phyloP scores from a whole-genome alignment of 2,329 filamentous ascomycete genomes.

The Monilinia vaccinii-corymbosi region DNA sequence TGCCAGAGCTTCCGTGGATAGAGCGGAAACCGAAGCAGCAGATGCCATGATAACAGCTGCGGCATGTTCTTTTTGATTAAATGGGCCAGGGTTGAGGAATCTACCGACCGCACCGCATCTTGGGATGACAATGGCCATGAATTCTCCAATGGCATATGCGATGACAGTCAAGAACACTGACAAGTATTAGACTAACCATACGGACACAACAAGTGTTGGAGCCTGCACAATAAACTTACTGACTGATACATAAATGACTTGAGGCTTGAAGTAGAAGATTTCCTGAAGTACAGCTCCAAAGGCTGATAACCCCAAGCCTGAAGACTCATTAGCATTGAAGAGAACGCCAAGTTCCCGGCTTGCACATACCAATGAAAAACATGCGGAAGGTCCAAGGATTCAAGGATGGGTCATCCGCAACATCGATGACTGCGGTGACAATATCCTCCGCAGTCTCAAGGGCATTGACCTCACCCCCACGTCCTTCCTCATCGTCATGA shows the following conservation, averaged over 20 bases:
- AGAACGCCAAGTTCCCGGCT: not conserved
- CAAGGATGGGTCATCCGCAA: constrained; percentile 18
- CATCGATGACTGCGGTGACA: constrained; percentile 10
- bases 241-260: constrained; percentile 35
- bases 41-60: constrained; percentile 51
- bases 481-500: constrained; percentile 1
- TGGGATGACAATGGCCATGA: constrained; percentile 29
- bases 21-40: constrained; percentile 28
- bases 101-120: constrained; percentile 32
- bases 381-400: constrained; percentile 33
- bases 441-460: constrained; percentile 11
- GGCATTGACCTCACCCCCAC: constrained; percentile 1
- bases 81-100: constrained; percentile 55
- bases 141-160: constrained; percentile 33
- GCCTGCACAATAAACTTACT: constrained; percentile 13
- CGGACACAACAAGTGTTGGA: not conserved
- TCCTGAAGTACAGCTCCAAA: constrained; percentile 35
- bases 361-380: constrained; percentile 30
- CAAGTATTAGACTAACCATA: not conserved
- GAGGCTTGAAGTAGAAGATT: constrained; percentile 41
- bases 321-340: not conserved
- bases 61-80: constrained; percentile 60
- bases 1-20: constrained; percentile 64
- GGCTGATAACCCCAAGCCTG: constrained; percentile 29
- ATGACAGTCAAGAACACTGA: constrained; percentile 36